A percentile compares a stretch with the other conserved stretches of the same genome.
Conservation (phyloP, 352 stramenopile species). For the Pythium grandisporangium region DNA sequence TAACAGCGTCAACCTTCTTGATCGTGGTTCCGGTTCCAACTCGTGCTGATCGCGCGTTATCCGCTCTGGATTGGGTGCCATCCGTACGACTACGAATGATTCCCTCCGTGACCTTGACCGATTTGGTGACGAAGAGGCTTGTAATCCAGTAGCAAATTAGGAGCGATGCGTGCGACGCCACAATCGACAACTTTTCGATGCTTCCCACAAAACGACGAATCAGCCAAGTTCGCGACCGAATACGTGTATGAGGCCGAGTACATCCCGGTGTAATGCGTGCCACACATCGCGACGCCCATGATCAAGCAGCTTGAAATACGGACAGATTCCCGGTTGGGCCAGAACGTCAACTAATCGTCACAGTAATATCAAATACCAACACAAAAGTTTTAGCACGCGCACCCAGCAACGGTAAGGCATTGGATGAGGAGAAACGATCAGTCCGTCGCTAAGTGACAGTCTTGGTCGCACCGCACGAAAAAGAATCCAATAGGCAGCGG, state of each 20-base stretch:
- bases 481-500: conserved; percentile 58
- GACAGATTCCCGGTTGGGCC: conserved; percentile 33
- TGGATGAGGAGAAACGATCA: not conserved
- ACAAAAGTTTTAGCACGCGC: too few species aligned
- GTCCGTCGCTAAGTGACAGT: not conserved
- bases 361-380: too few species aligned
- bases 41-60: too few species aligned
- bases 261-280: conserved; percentile 63
- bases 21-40: too few species aligned
- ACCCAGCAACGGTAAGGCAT: too few species aligned
- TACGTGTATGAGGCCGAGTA: conserved; percentile 32
- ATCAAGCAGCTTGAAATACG: conserved; percentile 48
- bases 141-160: conserved; percentile 44
- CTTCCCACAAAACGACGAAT: conserved; percentile 16
- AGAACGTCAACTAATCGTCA: conserved; percentile 52
- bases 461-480: conserved; percentile 36
- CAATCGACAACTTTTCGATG: conserved; percentile 16
- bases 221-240: conserved; percentile 21
- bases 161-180: conserved; percentile 47
- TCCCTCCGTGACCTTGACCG: too few species aligned
- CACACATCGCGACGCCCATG: conserved; percentile 62
- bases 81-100: too few species aligned
- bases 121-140: too few species aligned
- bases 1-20: too few species aligned
- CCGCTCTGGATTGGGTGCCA: too few species aligned